Evolutionary conservation across 495 filamentous ascomycete genomes (phyloP), one percentile per base, ranked within the genome.

Genomic region (Podospora didyma): DNA sequence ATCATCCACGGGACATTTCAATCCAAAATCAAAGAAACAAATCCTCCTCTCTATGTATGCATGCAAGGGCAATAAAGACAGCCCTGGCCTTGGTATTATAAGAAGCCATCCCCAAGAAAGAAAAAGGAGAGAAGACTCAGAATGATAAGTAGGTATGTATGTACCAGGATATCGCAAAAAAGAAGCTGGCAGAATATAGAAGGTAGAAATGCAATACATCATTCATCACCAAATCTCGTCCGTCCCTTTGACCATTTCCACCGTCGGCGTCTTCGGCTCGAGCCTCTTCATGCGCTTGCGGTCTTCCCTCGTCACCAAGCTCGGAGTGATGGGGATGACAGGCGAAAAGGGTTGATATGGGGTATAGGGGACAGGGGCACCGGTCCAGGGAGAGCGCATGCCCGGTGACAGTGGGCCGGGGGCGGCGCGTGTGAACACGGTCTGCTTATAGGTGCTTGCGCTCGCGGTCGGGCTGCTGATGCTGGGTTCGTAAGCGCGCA

Each of bases 281-380:
- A 82, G 60, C 74, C 75, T 81, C 75, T 75, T 82, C 79, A 78
- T 82, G 54, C 76, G 72, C 77, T 88, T 91, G 47, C 90, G 72
- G 63, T 96, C 89, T 57, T 82, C 81, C 69, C 81, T 85, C 11
- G 85, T 90, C 42, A 90, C 85, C 47, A 92, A 76, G 46, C 85
- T 84, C 1, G 92, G 92, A 26, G 92, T 95, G 54, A 97, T 84
- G 0, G 92, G 92, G 16, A 94, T 89, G 7, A 95, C 78, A 0
- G 92, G 92, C 2, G 88, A 90, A 65, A 88, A 93, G 0, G 92
- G 92, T 80, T 96, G 94, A 65, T 97, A 97, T 5, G 92, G 89
- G 53, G 83, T 87, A 69, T 97, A 96, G 6, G 92, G 92, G 34
- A 80, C 77, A 0, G 90, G 85, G 41, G 88, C 82, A 5, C 88